A percentile compares a stretch with the other conserved stretches of the same genome.
These are phyloP conservation scores for Candolleomyces aberdarensis DNA, from an alignment of 768 basidiomycete species.

Conservation along the genomic window DNA sequence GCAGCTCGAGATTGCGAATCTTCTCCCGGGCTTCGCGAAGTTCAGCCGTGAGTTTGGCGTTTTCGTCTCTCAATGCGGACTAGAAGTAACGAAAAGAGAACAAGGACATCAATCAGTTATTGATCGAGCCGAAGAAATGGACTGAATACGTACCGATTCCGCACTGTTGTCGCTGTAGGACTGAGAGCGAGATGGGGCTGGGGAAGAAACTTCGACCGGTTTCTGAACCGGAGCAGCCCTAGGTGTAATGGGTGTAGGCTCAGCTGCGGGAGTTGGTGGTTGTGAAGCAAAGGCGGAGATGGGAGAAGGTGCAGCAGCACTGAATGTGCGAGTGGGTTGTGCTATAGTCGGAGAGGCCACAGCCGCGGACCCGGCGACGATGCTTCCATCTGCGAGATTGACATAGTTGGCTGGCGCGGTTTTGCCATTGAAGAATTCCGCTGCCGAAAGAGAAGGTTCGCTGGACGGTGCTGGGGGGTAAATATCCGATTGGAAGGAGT, in stretches of 20 bases:
- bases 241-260: not conserved
- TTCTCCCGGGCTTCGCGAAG: slow-evolving; percentile 78
- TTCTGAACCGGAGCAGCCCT: not conserved
- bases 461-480: slow-evolving; percentile 87
- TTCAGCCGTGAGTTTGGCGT: slow-evolving; percentile 56
- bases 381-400: slow-evolving; percentile 68
- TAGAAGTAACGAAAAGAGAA: slow-evolving; percentile 7
- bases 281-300: not conserved
- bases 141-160: slow-evolving; percentile 4
- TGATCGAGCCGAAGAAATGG: not conserved
- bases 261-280: slow-evolving; percentile 3
- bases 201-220: not conserved
- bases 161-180: not conserved
- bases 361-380: slow-evolving; percentile 27
- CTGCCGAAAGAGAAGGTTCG: slow-evolving; percentile 75
- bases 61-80: slow-evolving; percentile 47
- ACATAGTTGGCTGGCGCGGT: slow-evolving; percentile 73
- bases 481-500: slow-evolving; percentile 96
- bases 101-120: not conserved
- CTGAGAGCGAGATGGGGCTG: slow-evolving; percentile 17
- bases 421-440: slow-evolving; percentile 89
- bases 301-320: slow-evolving; percentile 15
- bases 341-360: slow-evolving; percentile 34
- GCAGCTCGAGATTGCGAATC: slow-evolving; percentile 80
- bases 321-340: slow-evolving; percentile 31